phyloP scores from a whole-genome alignment of 75 land plant species.

The Picea sitchensis region DNA sequence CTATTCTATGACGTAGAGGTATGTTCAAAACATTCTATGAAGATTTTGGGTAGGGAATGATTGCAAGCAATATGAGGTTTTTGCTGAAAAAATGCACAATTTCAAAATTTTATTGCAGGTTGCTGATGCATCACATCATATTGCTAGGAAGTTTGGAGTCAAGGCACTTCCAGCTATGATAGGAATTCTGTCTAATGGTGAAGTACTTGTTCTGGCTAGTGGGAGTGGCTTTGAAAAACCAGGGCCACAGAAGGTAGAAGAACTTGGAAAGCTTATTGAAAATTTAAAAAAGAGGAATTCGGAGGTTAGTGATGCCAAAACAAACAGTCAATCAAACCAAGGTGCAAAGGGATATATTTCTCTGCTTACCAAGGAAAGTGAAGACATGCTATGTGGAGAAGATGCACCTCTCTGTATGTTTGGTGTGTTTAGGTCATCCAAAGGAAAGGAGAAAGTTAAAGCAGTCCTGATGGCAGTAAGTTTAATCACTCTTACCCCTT shows the following conservation, averaged over 20 bases:
- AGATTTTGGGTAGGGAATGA: neutral
- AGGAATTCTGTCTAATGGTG: slow-evolving; percentile 68
- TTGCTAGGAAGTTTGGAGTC: slow-evolving; percentile 52
- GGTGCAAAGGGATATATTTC: slow-evolving; percentile 25
- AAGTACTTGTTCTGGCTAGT: slow-evolving; percentile 32
- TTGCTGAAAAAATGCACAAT: neutral
- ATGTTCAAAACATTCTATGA: neutral
- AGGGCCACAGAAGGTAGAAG: slow-evolving; percentile 45
- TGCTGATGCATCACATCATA: slow-evolving; percentile 32
- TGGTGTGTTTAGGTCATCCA: slow-evolving; percentile 60
- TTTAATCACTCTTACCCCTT: neutral
- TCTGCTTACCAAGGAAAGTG: slow-evolving; percentile 43
- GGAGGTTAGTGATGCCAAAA: slow-evolving; percentile 28
- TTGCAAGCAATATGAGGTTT: too few species aligned
- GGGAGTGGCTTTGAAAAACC: slow-evolving; percentile 44
- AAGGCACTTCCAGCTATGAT: slow-evolving; percentile 72
- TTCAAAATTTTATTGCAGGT: slow-evolving; percentile 47
- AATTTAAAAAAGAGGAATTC: slow-evolving; percentile 68
- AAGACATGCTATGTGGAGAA: slow-evolving; percentile 53
- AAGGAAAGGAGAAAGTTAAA: slow-evolving; percentile 48
- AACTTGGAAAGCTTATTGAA: slow-evolving; percentile 52
- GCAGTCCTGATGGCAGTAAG: slow-evolving; percentile 49
- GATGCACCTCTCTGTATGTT: slow-evolving; percentile 69
- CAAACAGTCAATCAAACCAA: slow-evolving; percentile 12
- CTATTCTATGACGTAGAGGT: slow-evolving; percentile 79